Evolutionary conservation across 116 monocot genomes (phyloP).

Genomic region (Thalassia testudinum): DNA sequence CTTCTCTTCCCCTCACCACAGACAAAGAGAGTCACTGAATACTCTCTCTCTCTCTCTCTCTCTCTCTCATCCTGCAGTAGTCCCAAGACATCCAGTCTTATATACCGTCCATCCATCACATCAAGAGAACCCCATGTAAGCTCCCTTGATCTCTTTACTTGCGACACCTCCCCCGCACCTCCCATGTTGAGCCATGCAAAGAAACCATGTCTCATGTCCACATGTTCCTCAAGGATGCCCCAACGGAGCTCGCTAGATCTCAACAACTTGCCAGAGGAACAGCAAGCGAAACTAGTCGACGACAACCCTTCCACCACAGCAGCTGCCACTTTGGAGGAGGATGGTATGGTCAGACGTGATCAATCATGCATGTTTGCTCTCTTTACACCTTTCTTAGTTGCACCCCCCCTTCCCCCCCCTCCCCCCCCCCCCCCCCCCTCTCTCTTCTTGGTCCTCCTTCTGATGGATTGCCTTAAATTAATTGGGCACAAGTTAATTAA

Average conservation of each 20-base stretch:
- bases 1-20: not conserved
- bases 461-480: not conserved
- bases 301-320: constrained; percentile 91
- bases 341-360: constrained; percentile 23
- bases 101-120: too few relatives aligned
- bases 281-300: constrained; percentile 23
- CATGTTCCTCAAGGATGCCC: constrained; percentile 40
- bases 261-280: constrained; percentile 92
- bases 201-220: not conserved
- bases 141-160: not conserved
- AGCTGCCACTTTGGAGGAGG: constrained; percentile 51
- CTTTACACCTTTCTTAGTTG: not conserved
- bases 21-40: not conserved
- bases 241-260: constrained; percentile 72
- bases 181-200: not conserved
- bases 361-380: not conserved
- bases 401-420: not conserved
- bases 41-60: not conserved
- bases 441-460: not conserved
- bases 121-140: not conserved
- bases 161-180: not conserved
- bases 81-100: not conserved
- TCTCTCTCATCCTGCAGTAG: not conserved
- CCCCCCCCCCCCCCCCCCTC: not conserved
- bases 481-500: not conserved